A percentile compares a stretch with the other conserved stretches of the same genome.
Conservation (phyloP, 192 early-diverging fungal genomes). For the Neocallimastix lanati region DNA sequence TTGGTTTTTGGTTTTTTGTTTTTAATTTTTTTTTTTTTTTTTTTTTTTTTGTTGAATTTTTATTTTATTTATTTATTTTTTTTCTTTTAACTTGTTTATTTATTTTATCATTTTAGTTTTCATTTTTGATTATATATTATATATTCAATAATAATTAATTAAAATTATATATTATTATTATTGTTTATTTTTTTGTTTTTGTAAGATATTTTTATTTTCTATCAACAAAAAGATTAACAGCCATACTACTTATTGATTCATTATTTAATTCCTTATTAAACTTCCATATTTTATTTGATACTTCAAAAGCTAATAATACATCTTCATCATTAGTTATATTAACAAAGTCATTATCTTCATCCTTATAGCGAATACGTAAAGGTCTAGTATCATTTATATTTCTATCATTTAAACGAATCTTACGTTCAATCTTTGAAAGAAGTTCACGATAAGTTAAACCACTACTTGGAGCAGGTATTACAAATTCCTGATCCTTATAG, state of each 20-base stretch:
- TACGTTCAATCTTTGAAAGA: constrained; percentile 65
- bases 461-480: constrained; percentile 57
- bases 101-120: too few relatives aligned
- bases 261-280: background rate
- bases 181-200: too few relatives aligned
- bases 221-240: background rate
- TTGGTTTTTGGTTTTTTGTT: too few relatives aligned
- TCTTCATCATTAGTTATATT: constrained; percentile 77
- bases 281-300: background rate
- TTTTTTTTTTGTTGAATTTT: too few relatives aligned
- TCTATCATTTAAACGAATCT: constrained; percentile 59
- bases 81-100: too few relatives aligned
- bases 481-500: constrained; percentile 72
- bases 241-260: background rate
- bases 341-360: constrained; percentile 84
- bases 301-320: constrained; percentile 78
- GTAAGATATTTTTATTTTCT: background rate
- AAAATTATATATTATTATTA: too few relatives aligned
- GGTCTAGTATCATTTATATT: constrained; percentile 17
- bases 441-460: constrained; percentile 60
- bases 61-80: too few relatives aligned
- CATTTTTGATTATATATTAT: too few relatives aligned
- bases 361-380: constrained; percentile 68
- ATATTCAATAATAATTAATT: too few relatives aligned
- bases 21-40: too few relatives aligned